Evolutionary conservation across 352 stramenopile genomes (phyloP).

Genomic region (Phytophthora pinifolia): DNA sequence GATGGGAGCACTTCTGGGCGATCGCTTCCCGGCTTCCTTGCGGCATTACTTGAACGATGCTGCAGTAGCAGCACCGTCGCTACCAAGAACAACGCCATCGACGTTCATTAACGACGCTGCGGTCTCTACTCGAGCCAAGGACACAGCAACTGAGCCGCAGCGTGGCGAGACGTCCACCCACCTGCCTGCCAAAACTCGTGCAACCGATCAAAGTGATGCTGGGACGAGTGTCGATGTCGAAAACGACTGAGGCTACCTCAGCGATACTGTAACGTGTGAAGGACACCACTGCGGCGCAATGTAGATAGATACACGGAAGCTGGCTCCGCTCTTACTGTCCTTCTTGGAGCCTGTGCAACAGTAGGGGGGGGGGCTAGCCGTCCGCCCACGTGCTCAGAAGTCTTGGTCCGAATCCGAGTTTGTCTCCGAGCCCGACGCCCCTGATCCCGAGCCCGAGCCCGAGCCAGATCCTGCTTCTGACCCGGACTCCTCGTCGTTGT

Average conservation of each 20-base stretch:
- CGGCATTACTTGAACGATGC: conserved; percentile 36
- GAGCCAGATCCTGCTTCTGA: conserved; percentile 41
- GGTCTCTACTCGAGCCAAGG: background rate
- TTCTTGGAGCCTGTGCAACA: background rate
- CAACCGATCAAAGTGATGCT: no score
- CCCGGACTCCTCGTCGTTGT: conserved; percentile 80
- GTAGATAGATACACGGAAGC: background rate
- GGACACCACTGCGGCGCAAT: no score
- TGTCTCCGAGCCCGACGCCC: conserved; percentile 60
- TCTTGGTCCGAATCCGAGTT: conserved; percentile 86
- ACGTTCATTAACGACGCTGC: background rate
- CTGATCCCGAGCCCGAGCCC: conserved; percentile 61
- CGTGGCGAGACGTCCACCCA: no score
- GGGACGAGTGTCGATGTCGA: no score
- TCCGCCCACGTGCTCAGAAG: conserved; percentile 37
- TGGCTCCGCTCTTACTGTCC: background rate
- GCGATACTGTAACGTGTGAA: no score
- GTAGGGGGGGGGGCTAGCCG: background rate
- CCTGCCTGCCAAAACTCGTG: no score
- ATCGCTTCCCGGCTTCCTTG: conserved; percentile 46
- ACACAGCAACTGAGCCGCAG: background rate
- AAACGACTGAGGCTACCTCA: background rate
- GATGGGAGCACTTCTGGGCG: conserved; percentile 41
- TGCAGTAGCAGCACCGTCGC: background rate
- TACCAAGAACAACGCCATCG: background rate